Conservation (phyloP, 768 basidiomycete genomes). For the Macrocybe gigantea region DNA sequence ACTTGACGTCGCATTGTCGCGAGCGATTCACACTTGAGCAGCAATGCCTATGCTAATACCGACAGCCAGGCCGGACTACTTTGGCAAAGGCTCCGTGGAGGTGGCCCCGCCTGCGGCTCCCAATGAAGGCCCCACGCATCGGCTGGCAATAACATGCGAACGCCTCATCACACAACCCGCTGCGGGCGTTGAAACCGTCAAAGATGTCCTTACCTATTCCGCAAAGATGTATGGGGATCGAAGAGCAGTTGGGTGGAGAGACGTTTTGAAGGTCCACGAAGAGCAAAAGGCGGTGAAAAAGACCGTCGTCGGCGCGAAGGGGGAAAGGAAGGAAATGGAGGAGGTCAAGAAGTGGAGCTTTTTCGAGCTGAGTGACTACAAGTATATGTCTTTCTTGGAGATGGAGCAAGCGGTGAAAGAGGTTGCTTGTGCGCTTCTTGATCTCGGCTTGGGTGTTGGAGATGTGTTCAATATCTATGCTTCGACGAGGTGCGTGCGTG, state of each 20-base stretch:
- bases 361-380: conserved; percentile 86
- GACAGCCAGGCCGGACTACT: conserved; percentile 40
- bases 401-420: conserved; percentile 59
- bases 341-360: conserved; percentile 97
- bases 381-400: conserved; percentile 72
- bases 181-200: conserved; percentile 75
- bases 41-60: conserved; percentile 16
- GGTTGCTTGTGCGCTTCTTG: conserved; percentile 65
- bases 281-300: conserved; percentile 91
- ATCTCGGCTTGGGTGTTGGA: conserved; percentile 59
- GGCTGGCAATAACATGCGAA: conserved; percentile 50
- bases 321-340: conserved; percentile 49
- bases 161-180: conserved; percentile 56
- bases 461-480: conserved; percentile 91
- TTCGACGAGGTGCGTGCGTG: conserved; percentile 58
- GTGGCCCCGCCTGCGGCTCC: conserved; percentile 31
- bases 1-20: no score
- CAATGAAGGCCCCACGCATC: conserved; percentile 53
- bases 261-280: conserved; percentile 61
- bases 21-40: no score
- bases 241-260: conserved; percentile 77
- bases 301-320: conserved; percentile 55
- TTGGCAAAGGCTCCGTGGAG: conserved; percentile 61
- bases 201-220: conserved; percentile 72
- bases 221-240: conserved; percentile 70